Evolutionary conservation across 164 flowering plant species (phyloP).

Genomic region (Chimonanthus praecox): DNA sequence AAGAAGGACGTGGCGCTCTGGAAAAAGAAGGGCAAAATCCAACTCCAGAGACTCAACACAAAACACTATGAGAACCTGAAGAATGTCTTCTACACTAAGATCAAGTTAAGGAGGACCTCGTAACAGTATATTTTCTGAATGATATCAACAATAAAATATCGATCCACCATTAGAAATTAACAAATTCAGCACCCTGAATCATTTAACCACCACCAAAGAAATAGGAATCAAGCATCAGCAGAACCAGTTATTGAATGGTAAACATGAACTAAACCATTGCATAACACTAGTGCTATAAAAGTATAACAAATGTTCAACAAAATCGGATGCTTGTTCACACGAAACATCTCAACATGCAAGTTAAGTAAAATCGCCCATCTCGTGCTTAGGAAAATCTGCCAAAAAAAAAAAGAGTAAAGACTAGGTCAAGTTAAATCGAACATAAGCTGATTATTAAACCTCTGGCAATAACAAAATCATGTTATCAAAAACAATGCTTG

Average conservation of each 20-base stretch:
- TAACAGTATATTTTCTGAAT: background rate
- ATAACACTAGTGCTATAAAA: background rate
- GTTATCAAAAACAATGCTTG: background rate
- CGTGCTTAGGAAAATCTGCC: constrained; percentile 94
- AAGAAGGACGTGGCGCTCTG: constrained; percentile 83
- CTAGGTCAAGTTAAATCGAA: constrained; percentile 1
- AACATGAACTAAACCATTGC: background rate
- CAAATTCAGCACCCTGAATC: background rate
- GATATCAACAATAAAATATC: background rate
- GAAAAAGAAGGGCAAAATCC: constrained; percentile 90
- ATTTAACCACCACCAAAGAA: background rate
- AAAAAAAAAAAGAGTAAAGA: background rate
- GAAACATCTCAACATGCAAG: constrained; percentile 96
- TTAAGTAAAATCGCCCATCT: constrained; percentile 98
- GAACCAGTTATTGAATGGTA: no score
- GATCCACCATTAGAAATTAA: background rate
- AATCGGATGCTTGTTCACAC: constrained; percentile 96
- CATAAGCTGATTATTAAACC: background rate
- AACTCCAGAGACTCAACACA: constrained; percentile 92
- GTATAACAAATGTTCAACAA: background rate
- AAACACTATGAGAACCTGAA: constrained; percentile 90
- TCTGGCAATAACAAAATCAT: background rate
- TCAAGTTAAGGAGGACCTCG: constrained; percentile 45
- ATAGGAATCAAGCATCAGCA: background rate
- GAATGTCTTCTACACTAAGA: constrained; percentile 89